These are phyloP conservation scores for Centrapalus pauciflorus DNA, from an alignment of 129 eudicot species.

Conservation along the genomic window DNA sequence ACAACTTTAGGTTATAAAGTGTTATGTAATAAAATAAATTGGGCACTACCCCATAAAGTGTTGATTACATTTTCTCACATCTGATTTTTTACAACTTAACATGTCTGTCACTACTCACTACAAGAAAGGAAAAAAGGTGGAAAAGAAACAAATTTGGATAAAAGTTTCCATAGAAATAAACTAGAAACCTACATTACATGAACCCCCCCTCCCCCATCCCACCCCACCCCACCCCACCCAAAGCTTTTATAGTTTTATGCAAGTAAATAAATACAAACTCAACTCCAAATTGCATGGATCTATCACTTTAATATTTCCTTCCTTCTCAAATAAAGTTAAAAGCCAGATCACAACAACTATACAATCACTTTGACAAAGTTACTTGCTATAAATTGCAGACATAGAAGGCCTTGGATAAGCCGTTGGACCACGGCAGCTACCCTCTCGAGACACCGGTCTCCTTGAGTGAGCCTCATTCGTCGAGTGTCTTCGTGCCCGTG, in stretches of 20 bases:
- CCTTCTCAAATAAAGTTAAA: conserved; percentile 8
- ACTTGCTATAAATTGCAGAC: conserved; percentile 39
- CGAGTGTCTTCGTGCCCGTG: conserved; percentile 36
- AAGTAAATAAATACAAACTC: conserved; percentile 32
- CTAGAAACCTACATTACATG: conserved; percentile 2
- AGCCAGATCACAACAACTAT: conserved; percentile 41
- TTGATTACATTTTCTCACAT: too few relatives aligned
- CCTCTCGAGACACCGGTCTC: conserved; percentile 32
- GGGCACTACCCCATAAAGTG: too few relatives aligned
- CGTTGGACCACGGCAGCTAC: conserved; percentile 22
- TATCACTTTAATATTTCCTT: neutral
- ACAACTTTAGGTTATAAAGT: too few relatives aligned
- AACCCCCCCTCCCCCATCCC: too few relatives aligned
- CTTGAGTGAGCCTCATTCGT: conserved; percentile 35
- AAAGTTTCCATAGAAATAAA: neutral
- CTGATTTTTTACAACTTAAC: too few relatives aligned
- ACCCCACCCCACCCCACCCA: too few relatives aligned
- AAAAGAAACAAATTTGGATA: too few relatives aligned
- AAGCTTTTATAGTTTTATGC: neutral
- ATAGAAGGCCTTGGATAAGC: conserved; percentile 72
- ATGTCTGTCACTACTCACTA: too few relatives aligned
- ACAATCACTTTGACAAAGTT: conserved; percentile 30
- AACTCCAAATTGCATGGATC: conserved; percentile 15
- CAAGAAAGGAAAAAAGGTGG: neutral
- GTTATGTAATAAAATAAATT: too few relatives aligned